Conservation (phyloP, 805 yeast genomes). For the Pichia membranifaciens region DNA sequence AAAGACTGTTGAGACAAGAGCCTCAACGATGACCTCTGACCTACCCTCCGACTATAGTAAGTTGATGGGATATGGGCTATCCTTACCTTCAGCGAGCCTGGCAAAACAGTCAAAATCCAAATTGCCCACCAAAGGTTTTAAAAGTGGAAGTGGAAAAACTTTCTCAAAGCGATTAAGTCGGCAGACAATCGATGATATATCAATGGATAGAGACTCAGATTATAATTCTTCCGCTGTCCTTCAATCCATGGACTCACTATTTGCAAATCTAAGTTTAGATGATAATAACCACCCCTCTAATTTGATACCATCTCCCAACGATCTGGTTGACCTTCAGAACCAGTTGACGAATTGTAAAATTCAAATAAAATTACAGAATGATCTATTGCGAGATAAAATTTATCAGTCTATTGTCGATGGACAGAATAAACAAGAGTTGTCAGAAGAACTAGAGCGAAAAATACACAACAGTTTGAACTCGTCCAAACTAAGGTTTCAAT, state of each 20-base stretch:
- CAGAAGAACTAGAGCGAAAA: slow-evolving; percentile 14
- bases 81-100: not conserved
- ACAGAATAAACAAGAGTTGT: slow-evolving; percentile 14
- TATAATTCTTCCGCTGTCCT: not conserved
- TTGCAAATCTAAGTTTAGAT: slow-evolving; percentile 1
- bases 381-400: slow-evolving; percentile 24
- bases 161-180: slow-evolving; percentile 6
- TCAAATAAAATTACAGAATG: slow-evolving; percentile 29
- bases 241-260: not conserved
- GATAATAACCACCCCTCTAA: not conserved
- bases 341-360: slow-evolving; percentile 31
- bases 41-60: not conserved
- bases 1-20: slow-evolving; percentile 9
- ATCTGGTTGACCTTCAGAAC: slow-evolving; percentile 25
- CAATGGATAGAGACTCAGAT: slow-evolving; percentile 3
- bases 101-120: not conserved
- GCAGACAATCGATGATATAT: slow-evolving; percentile 6
- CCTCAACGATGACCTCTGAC: slow-evolving; percentile 11
- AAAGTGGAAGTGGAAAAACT: not conserved
- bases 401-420: slow-evolving; percentile 4
- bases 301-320: slow-evolving; percentile 9
- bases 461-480: slow-evolving; percentile 10
- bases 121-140: not conserved
- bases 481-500: slow-evolving; percentile 1
- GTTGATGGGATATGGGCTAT: not conserved